Conservation (phyloP, 2,329 filamentous ascomycete species). For the Fusarium newnesense region DNA sequence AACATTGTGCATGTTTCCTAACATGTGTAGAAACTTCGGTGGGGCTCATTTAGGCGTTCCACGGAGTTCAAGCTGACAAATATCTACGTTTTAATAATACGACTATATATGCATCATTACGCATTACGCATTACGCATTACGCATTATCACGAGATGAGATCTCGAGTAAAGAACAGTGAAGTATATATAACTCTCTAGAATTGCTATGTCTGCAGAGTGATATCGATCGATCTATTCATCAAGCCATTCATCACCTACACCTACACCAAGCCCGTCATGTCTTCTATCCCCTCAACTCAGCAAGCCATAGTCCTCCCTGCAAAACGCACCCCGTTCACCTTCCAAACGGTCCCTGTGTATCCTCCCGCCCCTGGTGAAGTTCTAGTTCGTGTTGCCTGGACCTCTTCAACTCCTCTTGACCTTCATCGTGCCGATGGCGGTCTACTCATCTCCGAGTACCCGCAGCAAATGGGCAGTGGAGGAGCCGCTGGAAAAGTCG, state of each 20-base stretch:
- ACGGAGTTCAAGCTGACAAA: conserved; percentile 27
- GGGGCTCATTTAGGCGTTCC: conserved; percentile 13
- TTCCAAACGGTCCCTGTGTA: conserved; percentile 61
- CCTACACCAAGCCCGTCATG: not conserved
- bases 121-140: not conserved
- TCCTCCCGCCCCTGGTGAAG: conserved; percentile 56
- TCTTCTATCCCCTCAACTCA: conserved; percentile 67
- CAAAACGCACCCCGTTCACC: conserved; percentile 60
- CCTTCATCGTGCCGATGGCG: conserved; percentile 70
- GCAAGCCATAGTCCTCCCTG: conserved; percentile 69
- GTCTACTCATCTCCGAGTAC: conserved; percentile 59
- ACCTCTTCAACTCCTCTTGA: conserved; percentile 70
- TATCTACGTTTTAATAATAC: not conserved
- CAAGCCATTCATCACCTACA: not conserved
- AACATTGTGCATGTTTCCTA: not conserved
- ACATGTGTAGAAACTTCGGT: not conserved
- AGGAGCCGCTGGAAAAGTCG: conserved; percentile 62
- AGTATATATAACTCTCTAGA: not conserved
- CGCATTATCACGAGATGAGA: not conserved
- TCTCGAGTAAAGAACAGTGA: not conserved
- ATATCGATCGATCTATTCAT: not conserved
- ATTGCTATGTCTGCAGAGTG: not conserved
- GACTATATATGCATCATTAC: not conserved
- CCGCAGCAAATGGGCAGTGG: conserved; percentile 63
- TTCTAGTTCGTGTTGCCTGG: conserved; percentile 66